Conservation (phyloP, 1,139 yeast species). For the Sugiyamaella castrensis region DNA sequence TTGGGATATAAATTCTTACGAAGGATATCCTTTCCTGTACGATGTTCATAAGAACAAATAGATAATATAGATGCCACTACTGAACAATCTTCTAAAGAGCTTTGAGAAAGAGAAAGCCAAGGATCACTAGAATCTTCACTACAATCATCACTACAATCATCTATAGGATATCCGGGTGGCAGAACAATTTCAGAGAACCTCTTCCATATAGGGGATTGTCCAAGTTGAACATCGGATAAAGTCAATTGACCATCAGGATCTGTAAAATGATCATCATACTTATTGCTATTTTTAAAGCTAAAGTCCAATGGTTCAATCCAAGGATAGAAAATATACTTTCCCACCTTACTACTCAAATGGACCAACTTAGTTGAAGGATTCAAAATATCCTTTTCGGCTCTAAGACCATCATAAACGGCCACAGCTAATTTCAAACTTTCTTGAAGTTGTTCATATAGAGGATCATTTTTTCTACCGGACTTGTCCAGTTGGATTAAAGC, state of each 20-base stretch:
- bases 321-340: slow-evolving; percentile 25
- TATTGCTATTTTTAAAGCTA: not conserved
- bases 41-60: slow-evolving; percentile 31
- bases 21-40: slow-evolving; percentile 23
- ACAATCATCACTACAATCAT: not conserved
- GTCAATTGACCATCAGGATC: slow-evolving; percentile 25
- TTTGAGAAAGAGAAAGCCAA: slow-evolving; percentile 41
- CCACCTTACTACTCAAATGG: slow-evolving; percentile 28
- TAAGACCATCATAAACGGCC: slow-evolving; percentile 23
- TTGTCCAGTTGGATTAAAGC: slow-evolving; percentile 1
- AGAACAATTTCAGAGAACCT: slow-evolving; percentile 25
- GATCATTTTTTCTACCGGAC: slow-evolving; percentile 2
- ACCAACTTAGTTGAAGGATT: slow-evolving; percentile 23
- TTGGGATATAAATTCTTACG: slow-evolving; percentile 27
- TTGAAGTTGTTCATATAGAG: not conserved
- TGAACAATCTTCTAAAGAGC: slow-evolving; percentile 67
- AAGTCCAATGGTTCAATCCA: slow-evolving; percentile 28
- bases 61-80: slow-evolving; percentile 65
- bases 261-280: slow-evolving; percentile 5
- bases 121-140: not conserved
- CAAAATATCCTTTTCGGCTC: slow-evolving; percentile 16
- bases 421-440: slow-evolving; percentile 15
- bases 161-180: not conserved
- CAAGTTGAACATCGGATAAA: slow-evolving; percentile 23
- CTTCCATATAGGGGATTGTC: slow-evolving; percentile 27